These are phyloP conservation scores for Phylloporus rhodoxanthus DNA, from an alignment of 768 basidiomycete species.

Conservation along the genomic window DNA sequence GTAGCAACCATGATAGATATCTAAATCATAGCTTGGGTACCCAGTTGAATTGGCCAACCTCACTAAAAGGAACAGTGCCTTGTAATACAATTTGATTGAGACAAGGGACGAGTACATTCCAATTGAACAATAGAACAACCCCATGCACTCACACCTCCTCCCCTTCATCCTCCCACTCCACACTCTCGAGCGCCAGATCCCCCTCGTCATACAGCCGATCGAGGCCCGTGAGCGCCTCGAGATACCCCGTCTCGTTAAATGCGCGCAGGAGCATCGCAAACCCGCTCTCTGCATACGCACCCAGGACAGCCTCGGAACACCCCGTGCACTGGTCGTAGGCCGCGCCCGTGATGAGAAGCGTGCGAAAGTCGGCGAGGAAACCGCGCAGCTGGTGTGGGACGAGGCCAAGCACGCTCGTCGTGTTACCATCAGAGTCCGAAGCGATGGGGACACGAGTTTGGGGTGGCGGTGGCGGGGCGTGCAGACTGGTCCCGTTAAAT, in stretches of 20 bases:
- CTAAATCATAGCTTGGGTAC: too few species aligned
- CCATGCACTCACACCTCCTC: neutral
- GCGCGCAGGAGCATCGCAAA: conserved; percentile 74
- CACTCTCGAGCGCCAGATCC: conserved; percentile 59
- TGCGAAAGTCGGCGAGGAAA: conserved; percentile 81
- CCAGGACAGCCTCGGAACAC: conserved; percentile 75
- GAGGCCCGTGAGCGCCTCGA: conserved; percentile 73
- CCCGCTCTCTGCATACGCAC: conserved; percentile 77
- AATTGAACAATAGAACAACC: neutral
- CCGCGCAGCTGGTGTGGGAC: conserved; percentile 95
- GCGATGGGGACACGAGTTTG: conserved; percentile 17
- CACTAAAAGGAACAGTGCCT: too few species aligned
- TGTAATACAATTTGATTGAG: too few species aligned
- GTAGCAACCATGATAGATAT: too few species aligned
- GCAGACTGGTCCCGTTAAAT: conserved; percentile 33
- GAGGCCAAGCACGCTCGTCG: conserved; percentile 65
- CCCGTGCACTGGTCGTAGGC: conserved; percentile 88
- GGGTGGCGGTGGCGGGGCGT: conserved; percentile 68
- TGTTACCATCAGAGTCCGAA: conserved; percentile 8
- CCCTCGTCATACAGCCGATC: conserved; percentile 73
- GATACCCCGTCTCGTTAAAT: conserved; percentile 74
- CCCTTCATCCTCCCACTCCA: conserved; percentile 74
- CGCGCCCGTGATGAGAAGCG: conserved; percentile 76
- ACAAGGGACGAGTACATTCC: too few species aligned
- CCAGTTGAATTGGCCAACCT: too few species aligned